Evolutionary conservation across 768 basidiomycete species (phyloP), one percentile per base, ranked within the genome.

Genomic region (Neoboletus magnificus): DNA sequence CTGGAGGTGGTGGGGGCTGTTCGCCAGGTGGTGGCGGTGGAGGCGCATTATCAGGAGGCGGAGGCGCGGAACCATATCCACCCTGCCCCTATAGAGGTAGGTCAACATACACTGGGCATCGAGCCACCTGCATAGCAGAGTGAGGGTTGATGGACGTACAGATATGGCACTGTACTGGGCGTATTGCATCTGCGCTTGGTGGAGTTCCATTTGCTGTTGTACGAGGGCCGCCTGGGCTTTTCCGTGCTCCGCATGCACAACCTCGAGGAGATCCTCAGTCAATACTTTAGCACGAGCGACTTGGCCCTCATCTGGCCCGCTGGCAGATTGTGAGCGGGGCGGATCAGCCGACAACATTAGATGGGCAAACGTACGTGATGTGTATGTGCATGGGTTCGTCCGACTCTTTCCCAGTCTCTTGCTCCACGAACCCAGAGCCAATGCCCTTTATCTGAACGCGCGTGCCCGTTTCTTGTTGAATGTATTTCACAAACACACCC

Each of bases 401-500:
- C 42, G 87, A 82, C 72, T 96, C 93, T 65, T 85, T 77, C 2
- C 92, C 90, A 1, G 93, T 94, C 63, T 94, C 91, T 55, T 83
- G 83, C 65, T 99, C 96, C 58, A 96, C 86, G 69, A 97, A 99
- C 2, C 96, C 96, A 25, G 93, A 95, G 6, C 96, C 96, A 15
- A 85, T 64, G 20, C 96, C 96, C 72, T 98, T 98, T 63, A 99
- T 97, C 70, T 99, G 96, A 10, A 99, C 96, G 56, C 96, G 83
- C 7, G 95, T 96, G 29, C 87, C 87, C 0, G 96, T 99, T 73
- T 99, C 96, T 63, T 88, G 83, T 72, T 99, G 96, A 48, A 98
- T 98, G 69, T 94, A 94, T 74, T 99, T 99, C 62, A 99, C 96
- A 66, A 98, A 99, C 60, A 93, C 86, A 61, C 95, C 95, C 90